Percentiles rank a stretch among this genome's conserved stretches.
phyloP scores from a whole-genome alignment of 345 rosid species.

The Eucalyptus regnans region DNA sequence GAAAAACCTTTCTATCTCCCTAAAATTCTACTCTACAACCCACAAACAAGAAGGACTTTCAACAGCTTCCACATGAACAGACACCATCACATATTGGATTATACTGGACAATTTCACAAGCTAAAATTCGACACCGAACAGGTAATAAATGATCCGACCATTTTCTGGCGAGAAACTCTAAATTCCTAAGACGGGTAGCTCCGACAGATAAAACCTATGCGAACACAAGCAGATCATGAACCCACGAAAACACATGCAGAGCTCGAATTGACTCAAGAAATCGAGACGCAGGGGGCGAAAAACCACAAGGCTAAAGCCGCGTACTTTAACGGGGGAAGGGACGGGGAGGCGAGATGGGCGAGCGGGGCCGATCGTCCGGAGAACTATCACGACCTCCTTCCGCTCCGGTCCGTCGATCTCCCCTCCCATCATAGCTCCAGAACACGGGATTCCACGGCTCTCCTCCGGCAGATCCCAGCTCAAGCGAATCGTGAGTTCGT shows the following conservation, averaged over 20 bases:
- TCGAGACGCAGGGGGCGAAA: neutral
- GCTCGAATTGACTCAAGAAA: neutral
- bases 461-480: neutral
- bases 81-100: neutral
- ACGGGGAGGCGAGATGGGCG: slow-evolving; percentile 53
- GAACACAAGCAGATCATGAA: neutral
- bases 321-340: slow-evolving; percentile 46
- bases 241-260: neutral
- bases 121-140: neutral
- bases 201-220: neutral
- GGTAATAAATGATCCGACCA: neutral
- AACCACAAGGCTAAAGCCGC: neutral
- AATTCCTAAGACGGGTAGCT: neutral
- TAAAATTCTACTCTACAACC: neutral
- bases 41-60: neutral
- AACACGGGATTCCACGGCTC: neutral
- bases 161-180: neutral
- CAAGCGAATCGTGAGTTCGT: neutral
- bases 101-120: neutral
- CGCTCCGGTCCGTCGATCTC: neutral
- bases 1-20: neutral
- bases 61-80: neutral
- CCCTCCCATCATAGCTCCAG: slow-evolving; percentile 8
- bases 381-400: slow-evolving; percentile 33
- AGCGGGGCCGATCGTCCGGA: slow-evolving; percentile 73